Evolutionary conservation across 768 basidiomycete genomes (phyloP).

Genomic region (Pleurotus citrinopileatus): DNA sequence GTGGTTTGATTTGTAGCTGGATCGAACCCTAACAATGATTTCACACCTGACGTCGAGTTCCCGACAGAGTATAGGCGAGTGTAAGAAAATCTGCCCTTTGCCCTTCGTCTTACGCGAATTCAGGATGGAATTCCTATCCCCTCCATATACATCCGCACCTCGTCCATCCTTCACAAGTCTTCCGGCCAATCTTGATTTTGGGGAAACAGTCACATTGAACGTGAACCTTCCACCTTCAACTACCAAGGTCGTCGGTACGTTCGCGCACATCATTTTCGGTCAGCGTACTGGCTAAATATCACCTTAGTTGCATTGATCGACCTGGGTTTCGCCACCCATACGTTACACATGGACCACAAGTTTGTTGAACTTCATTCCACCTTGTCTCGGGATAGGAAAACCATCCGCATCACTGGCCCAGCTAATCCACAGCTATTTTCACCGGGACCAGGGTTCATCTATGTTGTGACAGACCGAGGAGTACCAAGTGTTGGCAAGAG

Average conservation of each 20-base stretch:
- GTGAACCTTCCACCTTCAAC: background rate
- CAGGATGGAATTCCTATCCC: conserved; percentile 38
- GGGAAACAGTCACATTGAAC: background rate
- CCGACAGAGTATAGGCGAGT: conserved; percentile 32
- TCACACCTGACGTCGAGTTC: conserved; percentile 16
- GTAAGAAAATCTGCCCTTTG: background rate
- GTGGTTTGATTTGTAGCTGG: conserved; percentile 26
- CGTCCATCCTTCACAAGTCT: background rate
- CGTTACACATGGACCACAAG: conserved; percentile 36
- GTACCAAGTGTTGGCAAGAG: conserved; percentile 27
- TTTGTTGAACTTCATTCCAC: conserved; percentile 33
- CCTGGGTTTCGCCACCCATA: conserved; percentile 40
- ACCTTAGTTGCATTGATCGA: conserved; percentile 35
- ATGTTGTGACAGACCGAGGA: conserved; percentile 34
- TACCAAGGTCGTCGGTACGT: background rate
- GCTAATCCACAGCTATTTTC: conserved; percentile 35
- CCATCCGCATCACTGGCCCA: conserved; percentile 31
- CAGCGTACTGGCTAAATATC: background rate
- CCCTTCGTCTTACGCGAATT: background rate
- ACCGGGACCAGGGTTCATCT: conserved; percentile 34
- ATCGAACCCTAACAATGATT: conserved; percentile 42
- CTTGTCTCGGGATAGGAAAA: conserved; percentile 27
- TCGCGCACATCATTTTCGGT: background rate
- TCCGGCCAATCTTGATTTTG: background rate
- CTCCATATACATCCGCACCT: conserved; percentile 27